Evolutionary conservation across 495 filamentous ascomycete species (phyloP).

Genomic region (Penicillium atrosanguineum): DNA sequence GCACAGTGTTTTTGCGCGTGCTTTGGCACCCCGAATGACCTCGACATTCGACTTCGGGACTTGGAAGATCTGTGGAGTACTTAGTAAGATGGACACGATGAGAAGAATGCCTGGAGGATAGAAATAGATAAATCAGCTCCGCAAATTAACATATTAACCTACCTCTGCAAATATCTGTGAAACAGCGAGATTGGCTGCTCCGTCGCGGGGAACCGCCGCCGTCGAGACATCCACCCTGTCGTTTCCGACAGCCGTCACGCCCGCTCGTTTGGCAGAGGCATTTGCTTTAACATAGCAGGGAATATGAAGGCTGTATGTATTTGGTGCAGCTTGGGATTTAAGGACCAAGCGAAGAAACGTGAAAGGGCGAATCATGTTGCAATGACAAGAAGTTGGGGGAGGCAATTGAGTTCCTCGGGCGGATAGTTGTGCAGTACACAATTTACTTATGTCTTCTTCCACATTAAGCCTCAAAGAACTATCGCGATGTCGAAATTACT

Average conservation of each 20-base stretch:
- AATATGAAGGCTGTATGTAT: conserved; percentile 37
- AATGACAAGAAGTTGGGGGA: background rate
- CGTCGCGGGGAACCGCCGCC: conserved; percentile 59
- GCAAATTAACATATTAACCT: conserved; percentile 6
- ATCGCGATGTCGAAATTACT: background rate
- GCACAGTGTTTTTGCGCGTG: conserved; percentile 57
- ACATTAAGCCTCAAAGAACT: background rate
- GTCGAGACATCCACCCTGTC: conserved; percentile 61
- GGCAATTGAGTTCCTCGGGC: background rate
- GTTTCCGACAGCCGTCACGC: conserved; percentile 51
- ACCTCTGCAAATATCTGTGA: conserved; percentile 63
- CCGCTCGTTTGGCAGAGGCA: conserved; percentile 58
- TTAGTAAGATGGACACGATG: conserved; percentile 8
- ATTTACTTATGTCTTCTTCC: background rate
- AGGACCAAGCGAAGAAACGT: conserved; percentile 28
- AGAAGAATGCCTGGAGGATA: background rate
- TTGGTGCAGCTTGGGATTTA: background rate
- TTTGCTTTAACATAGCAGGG: conserved; percentile 64
- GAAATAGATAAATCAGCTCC: background rate
- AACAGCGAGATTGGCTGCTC: conserved; percentile 66
- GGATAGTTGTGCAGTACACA: background rate
- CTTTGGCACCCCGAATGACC: conserved; percentile 62
- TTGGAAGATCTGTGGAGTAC: conserved; percentile 44
- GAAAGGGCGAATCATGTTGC: conserved; percentile 3
- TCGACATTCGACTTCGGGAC: conserved; percentile 62